Base-by-base conservation (phyloP, 1,284 basidiomycete genomes). In the Pseudozyma tsukubaensis region DNA sequence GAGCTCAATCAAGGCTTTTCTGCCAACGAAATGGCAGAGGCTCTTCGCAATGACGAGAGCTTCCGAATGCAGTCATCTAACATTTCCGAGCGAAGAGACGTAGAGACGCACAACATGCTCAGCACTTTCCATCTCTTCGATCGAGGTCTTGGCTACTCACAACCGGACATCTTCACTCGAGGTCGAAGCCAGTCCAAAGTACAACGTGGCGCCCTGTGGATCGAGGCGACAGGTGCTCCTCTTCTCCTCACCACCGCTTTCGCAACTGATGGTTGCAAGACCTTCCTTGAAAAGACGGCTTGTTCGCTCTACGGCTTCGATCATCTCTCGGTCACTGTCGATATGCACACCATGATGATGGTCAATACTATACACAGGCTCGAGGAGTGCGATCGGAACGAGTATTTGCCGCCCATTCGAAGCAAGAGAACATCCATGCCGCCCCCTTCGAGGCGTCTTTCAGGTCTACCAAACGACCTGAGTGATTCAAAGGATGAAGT, bases 301-400 rank as follows among this genome's bases (percentile, higher is more conserved):
- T 75, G 72, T 47, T 66, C 63, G n/a, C 45, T 75, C 19, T 48
- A 62, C 37, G 71, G 71, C 16, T 68, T 73, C 29, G 59, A 66
- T 9, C 58, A 64, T 49, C 44, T 73, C 19, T 54, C 71, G 14
- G 32, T 53, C 43, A 73, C 71, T 0, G 58, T 40, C 39, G 60
- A 73, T 34, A 68, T 73, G 65, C 71, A 73, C 35, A 40, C 65
- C 12, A 53, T 57, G 34, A 73, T 68, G 71, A 64, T 73, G 61
- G 35, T 73, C 52, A 50, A 61, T 35, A 64, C 71, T 4, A 24
- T 68, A 2, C 39, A 57, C 34, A 29, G 71, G 36, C 61, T 73
- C 37, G 57, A 58, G 32, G 71, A 73, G 50, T 73, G 65, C 54
- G 71, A 73, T 57, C 71, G 59, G 21, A 73, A 73, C 65, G 65